Conservation (phyloP, 805 yeast species). For the Dipodascus geniculatus region DNA sequence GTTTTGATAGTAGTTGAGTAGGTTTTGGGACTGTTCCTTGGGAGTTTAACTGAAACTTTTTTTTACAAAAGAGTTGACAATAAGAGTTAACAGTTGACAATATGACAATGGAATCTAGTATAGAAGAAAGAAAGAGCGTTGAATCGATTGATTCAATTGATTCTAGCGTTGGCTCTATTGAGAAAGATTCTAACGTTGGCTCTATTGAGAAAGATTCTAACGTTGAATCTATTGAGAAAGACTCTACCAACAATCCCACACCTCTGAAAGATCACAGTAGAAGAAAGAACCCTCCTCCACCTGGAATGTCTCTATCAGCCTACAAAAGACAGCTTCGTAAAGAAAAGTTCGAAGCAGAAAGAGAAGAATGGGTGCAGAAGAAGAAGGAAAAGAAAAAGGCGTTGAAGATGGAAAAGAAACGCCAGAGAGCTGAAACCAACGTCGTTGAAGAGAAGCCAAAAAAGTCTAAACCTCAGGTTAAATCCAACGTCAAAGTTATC, state of each 20-base stretch:
- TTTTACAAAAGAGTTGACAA: not conserved
- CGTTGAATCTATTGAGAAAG: not conserved
- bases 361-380: conserved; percentile 44
- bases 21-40: not conserved
- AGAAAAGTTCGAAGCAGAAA: conserved; percentile 48
- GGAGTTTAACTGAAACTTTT: not conserved
- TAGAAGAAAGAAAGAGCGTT: too few relatives aligned
- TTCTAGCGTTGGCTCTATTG: too few relatives aligned
- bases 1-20: not conserved
- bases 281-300: conserved; percentile 34
- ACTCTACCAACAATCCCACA: not conserved
- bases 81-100: too few relatives aligned
- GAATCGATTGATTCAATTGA: too few relatives aligned
- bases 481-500: conserved; percentile 43
- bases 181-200: too few relatives aligned
- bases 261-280: not conserved
- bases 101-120: too few relatives aligned
- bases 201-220: too few relatives aligned
- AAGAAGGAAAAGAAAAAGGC: conserved; percentile 45
- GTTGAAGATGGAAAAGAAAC: conserved; percentile 28
- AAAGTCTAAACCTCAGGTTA: conserved; percentile 10
- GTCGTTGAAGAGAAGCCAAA: conserved; percentile 27
- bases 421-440: conserved; percentile 25
- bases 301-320: conserved; percentile 76
- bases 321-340: conserved; percentile 64